A percentile compares a stretch with the other conserved stretches of the same genome.
Evolutionary conservation across 495 filamentous ascomycete species (phyloP).

Genomic region (Pseudomonodictys pantanalensis): DNA sequence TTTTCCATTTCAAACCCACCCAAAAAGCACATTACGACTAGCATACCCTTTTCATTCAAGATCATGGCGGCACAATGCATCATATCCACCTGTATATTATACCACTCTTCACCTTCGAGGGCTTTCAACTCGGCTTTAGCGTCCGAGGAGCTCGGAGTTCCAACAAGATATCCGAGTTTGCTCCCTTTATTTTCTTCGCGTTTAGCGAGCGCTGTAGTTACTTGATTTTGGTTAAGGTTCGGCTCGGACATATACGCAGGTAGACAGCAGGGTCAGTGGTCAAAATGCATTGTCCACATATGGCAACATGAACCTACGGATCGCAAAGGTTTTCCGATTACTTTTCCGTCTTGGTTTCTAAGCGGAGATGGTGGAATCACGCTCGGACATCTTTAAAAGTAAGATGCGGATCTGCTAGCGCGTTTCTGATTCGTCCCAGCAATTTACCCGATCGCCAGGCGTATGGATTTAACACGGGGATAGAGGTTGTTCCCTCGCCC

Average conservation of each 20-base stretch:
- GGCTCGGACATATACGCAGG: not conserved
- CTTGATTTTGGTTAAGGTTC: not conserved
- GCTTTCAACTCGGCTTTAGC: not conserved
- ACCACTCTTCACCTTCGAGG: not conserved
- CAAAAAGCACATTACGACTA: constrained; percentile 20
- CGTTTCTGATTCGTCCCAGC: no score
- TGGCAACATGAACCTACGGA: not conserved
- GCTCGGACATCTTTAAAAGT: no score
- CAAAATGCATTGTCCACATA: not conserved
- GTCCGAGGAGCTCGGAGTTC: not conserved
- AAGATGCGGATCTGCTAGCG: no score
- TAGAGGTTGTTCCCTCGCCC: no score
- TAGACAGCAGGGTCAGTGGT: not conserved
- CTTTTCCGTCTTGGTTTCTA: no score
- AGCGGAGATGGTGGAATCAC: no score
- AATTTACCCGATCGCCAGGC: no score
- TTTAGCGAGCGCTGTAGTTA: not conserved
- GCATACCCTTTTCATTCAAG: constrained; percentile 15
- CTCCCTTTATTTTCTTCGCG: not conserved
- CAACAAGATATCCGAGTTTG: not conserved
- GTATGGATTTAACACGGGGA: no score
- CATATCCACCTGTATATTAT: constrained; percentile 11
- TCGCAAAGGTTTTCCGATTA: no score
- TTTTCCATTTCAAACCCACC: not conserved
- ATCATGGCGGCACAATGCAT: constrained; percentile 13